Evolutionary conservation across 768 basidiomycete species (phyloP).

Genomic region (Lactarius quietus): DNA sequence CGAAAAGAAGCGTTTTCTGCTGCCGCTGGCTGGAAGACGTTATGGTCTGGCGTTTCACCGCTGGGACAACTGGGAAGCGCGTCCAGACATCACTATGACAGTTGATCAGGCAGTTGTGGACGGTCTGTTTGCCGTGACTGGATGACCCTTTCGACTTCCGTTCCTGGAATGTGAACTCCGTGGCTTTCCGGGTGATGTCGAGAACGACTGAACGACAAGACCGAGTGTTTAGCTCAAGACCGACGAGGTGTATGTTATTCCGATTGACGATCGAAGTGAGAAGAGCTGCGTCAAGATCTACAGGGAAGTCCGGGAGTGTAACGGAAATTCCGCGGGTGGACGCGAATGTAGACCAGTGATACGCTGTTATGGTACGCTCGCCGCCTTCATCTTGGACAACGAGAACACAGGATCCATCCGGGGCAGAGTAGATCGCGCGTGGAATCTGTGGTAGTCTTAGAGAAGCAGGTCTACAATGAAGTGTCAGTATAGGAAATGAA

Average conservation of each 20-base stretch:
- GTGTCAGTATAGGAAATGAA: neutral
- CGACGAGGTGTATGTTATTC: slow-evolving; percentile 42
- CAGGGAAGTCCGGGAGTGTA: slow-evolving; percentile 30
- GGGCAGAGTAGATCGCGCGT: slow-evolving; percentile 41
- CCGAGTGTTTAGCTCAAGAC: slow-evolving; percentile 35
- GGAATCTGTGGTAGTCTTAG: slow-evolving; percentile 40
- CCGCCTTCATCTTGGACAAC: slow-evolving; percentile 30
- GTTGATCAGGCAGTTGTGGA: slow-evolving; percentile 38
- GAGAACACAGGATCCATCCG: slow-evolving; percentile 54
- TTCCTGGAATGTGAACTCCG: slow-evolving; percentile 54
- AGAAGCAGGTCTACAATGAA: slow-evolving; percentile 40
- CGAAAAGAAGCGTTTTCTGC: slow-evolving; percentile 40
- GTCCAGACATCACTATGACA: slow-evolving; percentile 16
- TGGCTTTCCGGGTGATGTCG: slow-evolving; percentile 51
- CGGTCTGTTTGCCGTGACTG: slow-evolving; percentile 27
- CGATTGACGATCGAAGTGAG: slow-evolving; percentile 47
- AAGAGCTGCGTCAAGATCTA: slow-evolving; percentile 26
- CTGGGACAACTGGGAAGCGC: slow-evolving; percentile 3
- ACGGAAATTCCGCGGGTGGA: slow-evolving; percentile 43
- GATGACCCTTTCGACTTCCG: slow-evolving; percentile 33
- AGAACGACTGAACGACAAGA: slow-evolving; percentile 44
- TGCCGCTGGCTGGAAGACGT: slow-evolving; percentile 29
- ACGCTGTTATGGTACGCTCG: slow-evolving; percentile 35
- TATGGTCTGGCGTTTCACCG: neutral
- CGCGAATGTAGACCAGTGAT: slow-evolving; percentile 58